Evolutionary conservation across 331 rosid species (phyloP).

Genomic region (Rosa hybrid): DNA sequence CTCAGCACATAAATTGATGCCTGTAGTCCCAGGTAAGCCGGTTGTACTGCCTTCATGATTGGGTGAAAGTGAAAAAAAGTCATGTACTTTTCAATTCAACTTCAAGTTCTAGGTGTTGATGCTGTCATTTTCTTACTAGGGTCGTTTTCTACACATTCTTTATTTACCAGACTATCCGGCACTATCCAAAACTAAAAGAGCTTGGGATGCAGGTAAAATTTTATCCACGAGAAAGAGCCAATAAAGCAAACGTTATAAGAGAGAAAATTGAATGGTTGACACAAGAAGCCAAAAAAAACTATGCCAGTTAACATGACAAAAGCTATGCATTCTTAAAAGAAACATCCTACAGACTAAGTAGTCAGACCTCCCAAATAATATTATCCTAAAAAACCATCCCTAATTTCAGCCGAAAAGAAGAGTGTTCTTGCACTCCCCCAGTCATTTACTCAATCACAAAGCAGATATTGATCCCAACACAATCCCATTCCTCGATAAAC

Average conservation of each 20-base stretch:
- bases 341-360: slow-evolving; percentile 21
- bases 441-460: not conserved
- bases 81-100: slow-evolving; percentile 10
- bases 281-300: slow-evolving; percentile 3
- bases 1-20: slow-evolving; percentile 52
- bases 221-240: not conserved
- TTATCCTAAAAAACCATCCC: not conserved
- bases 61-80: slow-evolving; percentile 57
- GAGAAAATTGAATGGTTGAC: not conserved
- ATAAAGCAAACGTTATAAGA: slow-evolving; percentile 13
- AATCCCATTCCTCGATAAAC: too few species aligned
- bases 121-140: slow-evolving; percentile 28
- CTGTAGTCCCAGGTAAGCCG: not conserved
- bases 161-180: not conserved
- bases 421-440: not conserved
- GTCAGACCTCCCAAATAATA: not conserved
- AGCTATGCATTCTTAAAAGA: slow-evolving; percentile 43
- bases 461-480: not conserved
- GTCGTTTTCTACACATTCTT: not conserved
- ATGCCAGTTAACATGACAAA: slow-evolving; percentile 31
- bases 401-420: slow-evolving; percentile 8
- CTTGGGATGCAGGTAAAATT: not conserved
- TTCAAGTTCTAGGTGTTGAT: slow-evolving; percentile 31
- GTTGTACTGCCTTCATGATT: slow-evolving; percentile 48
- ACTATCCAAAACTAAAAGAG: not conserved